Base-by-base conservation (phyloP, 2,329 filamentous ascomycete species). In the Neobulgaria alba region DNA sequence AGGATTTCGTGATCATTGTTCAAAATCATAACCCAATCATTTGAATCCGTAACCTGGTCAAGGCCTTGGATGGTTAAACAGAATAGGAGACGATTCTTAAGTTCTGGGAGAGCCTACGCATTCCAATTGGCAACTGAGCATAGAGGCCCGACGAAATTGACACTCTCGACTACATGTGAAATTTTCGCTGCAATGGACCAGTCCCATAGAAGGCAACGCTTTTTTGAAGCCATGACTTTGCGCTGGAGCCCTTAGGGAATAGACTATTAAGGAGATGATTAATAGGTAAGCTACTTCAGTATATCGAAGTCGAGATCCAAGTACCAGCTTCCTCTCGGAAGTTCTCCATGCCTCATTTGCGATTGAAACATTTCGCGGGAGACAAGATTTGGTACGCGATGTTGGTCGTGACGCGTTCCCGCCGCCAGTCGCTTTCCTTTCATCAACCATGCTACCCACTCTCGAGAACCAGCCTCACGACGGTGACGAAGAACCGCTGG, bases 161-260 rank as follows among this genome's bases (percentile, higher is more conserved):
- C 53, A 30, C 61, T 53, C 41, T 64, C 57, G 19, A 67, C 63
- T 20, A 57, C 48, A 10, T 52, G 43, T 7, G 62, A 61, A 8
- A 56, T 36, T 17, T 61, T 60, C 26, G 52, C 46, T 1, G 63
- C 61, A 49, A 63, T 63, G 32, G 64, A 66, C 60, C 59, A 67
- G 50, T 67, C 65, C 65, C 65, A 67, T 21, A 67, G 58, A 31
- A 67, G 58, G 47, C 60, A 60, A 9, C 63, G 56, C 50, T 67
- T 67, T 29, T 49, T 53, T 37, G 52, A 35, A 2, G 29, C 33
- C 38, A 46, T 44, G 36, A 15, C 21, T 14, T 37, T 4, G 4
- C 18, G 33, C 10, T 35, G 26, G 18, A 21, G 33, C 18, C 18
- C 18, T n/a, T n/a, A n/a, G n/a, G n/a, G n/a, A n/a, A n/a, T n/a